phyloP scores from a whole-genome alignment of 257 asterid genomes.

The Thymus quinquecostatus region DNA sequence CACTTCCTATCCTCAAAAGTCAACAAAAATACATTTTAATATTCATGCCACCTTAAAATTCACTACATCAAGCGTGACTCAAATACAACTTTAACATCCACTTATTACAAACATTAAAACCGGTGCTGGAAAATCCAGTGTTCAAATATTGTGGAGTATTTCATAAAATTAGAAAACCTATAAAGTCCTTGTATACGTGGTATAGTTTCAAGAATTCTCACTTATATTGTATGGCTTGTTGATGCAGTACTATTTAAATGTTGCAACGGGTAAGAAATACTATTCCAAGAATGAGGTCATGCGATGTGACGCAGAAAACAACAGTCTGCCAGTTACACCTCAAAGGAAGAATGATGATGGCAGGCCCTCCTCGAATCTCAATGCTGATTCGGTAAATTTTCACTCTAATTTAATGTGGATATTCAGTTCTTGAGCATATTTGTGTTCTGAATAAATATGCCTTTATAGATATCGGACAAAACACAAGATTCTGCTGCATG shows the following conservation, averaged over 20 bases:
- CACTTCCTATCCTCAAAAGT: too few species aligned
- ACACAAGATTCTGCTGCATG: conserved; percentile 42
- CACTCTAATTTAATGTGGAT: conserved; percentile 8
- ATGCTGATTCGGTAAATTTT: conserved; percentile 41
- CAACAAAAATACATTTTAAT: too few species aligned
- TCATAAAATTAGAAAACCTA: too few species aligned
- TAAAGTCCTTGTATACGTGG: too few species aligned
- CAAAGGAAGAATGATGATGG: conserved; percentile 25
- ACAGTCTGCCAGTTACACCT: conserved; percentile 35
- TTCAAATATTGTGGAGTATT: background rate
- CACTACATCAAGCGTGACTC: too few species aligned
- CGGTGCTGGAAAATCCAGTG: too few species aligned
- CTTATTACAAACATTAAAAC: too few species aligned
- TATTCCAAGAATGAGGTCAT: conserved; percentile 53
- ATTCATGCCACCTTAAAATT: too few species aligned
- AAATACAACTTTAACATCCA: too few species aligned
- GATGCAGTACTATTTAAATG: conserved; percentile 55
- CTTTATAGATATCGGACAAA: conserved; percentile 37
- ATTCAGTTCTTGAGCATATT: conserved; percentile 6
- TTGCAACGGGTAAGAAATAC: conserved; percentile 48
- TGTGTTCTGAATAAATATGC: too few species aligned
- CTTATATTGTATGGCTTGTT: conserved; percentile 24
- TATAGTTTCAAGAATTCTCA: background rate
- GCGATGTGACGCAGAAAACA: conserved; percentile 23
- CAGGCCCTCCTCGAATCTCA: conserved; percentile 30